Evolutionary conservation across 1,284 basidiomycete species (phyloP).

Genomic region (Ustanciosporium gigantosporum): DNA sequence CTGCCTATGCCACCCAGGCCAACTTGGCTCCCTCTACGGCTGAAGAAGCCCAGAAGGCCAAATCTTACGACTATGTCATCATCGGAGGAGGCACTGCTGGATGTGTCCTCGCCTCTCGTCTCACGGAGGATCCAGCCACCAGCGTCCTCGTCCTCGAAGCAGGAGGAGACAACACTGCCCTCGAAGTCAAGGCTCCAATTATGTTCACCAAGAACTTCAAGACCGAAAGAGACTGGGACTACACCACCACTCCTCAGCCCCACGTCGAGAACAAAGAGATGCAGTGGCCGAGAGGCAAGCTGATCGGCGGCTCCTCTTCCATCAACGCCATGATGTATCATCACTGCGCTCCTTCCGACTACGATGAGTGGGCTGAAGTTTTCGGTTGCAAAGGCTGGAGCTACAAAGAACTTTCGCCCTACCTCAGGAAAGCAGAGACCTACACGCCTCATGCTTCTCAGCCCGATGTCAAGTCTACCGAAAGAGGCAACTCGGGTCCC

Average conservation of each 20-base stretch:
- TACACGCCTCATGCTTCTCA: slow-evolving; percentile 37
- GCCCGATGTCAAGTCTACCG: slow-evolving; percentile 33
- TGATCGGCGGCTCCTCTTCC: slow-evolving; percentile 62
- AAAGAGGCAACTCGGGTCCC: slow-evolving; percentile 37
- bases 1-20: slow-evolving; percentile 28
- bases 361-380: slow-evolving; percentile 41
- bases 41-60: slow-evolving; percentile 28
- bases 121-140: slow-evolving; percentile 41
- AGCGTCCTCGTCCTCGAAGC: slow-evolving; percentile 49
- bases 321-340: slow-evolving; percentile 63
- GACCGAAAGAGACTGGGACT: slow-evolving; percentile 48
- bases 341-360: slow-evolving; percentile 38
- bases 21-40: slow-evolving; percentile 22
- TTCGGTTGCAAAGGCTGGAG: slow-evolving; percentile 47
- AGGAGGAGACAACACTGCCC: slow-evolving; percentile 37
- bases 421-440: slow-evolving; percentile 28
- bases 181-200: slow-evolving; percentile 40
- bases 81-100: slow-evolving; percentile 50
- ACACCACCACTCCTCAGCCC: slow-evolving; percentile 39
- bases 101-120: slow-evolving; percentile 43
- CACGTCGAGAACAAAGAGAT: slow-evolving; percentile 24
- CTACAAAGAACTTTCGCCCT: slow-evolving; percentile 37
- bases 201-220: slow-evolving; percentile 46
- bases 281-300: slow-evolving; percentile 44
- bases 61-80: slow-evolving; percentile 43